Percentiles rank a stretch among this genome's conserved stretches.
Conservation (phyloP, 1,284 basidiomycete species). For the Cutaneotrichosporon mucoides region DNA sequence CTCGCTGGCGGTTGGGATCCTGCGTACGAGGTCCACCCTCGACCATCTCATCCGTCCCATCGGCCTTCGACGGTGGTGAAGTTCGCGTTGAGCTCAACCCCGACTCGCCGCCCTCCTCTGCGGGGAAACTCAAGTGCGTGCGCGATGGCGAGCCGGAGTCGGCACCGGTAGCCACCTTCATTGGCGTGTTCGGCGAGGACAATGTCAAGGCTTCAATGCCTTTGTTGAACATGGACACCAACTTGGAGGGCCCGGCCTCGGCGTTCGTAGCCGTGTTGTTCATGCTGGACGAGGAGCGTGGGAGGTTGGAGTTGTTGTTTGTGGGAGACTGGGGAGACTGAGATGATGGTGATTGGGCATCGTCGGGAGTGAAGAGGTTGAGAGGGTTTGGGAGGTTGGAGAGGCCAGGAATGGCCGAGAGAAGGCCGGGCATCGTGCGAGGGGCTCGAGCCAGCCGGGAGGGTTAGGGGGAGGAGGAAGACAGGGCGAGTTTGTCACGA, state of each 20-base stretch:
- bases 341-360: not conserved
- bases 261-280: not conserved
- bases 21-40: not conserved
- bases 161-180: not conserved
- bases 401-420: conserved; percentile 7
- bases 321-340: not conserved
- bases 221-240: not conserved
- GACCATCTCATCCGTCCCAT: not conserved
- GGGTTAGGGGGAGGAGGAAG: not conserved
- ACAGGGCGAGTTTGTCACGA: conserved; percentile 3
- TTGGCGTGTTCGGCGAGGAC: not conserved
- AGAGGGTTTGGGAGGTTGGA: conserved; percentile 31
- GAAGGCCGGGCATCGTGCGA: conserved; percentile 3
- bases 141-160: no score
- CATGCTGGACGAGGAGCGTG: not conserved
- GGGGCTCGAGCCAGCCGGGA: not conserved
- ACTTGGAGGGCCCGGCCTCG: not conserved
- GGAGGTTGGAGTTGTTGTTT: not conserved
- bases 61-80: not conserved
- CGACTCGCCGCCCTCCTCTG: not conserved
- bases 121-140: no score
- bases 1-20: conserved; percentile 2
- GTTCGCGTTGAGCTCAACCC: not conserved
- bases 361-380: conserved; percentile 27
- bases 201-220: not conserved